Evolutionary conservation across 2,329 filamentous ascomycete species (phyloP).

Genomic region (Stromatinia cepivora): DNA sequence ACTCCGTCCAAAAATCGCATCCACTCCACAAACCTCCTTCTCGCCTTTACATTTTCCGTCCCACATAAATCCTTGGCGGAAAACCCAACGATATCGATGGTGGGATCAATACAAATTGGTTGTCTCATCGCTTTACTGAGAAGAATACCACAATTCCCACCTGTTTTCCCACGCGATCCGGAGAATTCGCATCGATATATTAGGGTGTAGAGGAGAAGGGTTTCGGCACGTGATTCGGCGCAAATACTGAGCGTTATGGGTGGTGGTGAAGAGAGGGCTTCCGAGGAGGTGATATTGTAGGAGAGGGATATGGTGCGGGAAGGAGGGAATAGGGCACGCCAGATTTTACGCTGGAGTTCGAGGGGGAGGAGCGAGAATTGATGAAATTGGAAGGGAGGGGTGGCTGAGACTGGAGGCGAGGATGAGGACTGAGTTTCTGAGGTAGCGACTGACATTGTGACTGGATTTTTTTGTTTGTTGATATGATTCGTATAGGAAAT

Average conservation of each 20-base stretch:
- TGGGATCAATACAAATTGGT: slow-evolving; percentile 12
- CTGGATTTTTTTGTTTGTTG: neutral
- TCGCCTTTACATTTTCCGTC: neutral
- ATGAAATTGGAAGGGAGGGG: neutral
- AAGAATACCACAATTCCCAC: neutral
- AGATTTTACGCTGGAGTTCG: slow-evolving; percentile 18
- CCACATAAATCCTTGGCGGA: slow-evolving; percentile 5
- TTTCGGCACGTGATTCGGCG: slow-evolving; percentile 19
- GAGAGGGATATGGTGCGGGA: slow-evolving; percentile 14
- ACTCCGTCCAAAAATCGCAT: neutral
- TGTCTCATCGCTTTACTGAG: slow-evolving; percentile 9
- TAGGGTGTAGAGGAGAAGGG: slow-evolving; percentile 9
- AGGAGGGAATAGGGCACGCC: slow-evolving; percentile 9
- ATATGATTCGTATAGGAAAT: neutral
- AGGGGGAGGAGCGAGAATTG: slow-evolving; percentile 7
- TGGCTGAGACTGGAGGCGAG: too few relatives aligned
- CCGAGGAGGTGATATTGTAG: neutral
- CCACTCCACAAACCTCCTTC: slow-evolving; percentile 4
- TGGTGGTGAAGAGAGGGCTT: neutral
- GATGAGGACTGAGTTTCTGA: neutral
- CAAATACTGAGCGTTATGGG: slow-evolving; percentile 16
- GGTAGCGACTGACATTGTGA: neutral
- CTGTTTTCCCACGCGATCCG: neutral
- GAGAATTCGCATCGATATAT: slow-evolving; percentile 13
- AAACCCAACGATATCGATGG: neutral